Conservation (phyloP, 352 stramenopile species). For the Pythium chondricola region DNA sequence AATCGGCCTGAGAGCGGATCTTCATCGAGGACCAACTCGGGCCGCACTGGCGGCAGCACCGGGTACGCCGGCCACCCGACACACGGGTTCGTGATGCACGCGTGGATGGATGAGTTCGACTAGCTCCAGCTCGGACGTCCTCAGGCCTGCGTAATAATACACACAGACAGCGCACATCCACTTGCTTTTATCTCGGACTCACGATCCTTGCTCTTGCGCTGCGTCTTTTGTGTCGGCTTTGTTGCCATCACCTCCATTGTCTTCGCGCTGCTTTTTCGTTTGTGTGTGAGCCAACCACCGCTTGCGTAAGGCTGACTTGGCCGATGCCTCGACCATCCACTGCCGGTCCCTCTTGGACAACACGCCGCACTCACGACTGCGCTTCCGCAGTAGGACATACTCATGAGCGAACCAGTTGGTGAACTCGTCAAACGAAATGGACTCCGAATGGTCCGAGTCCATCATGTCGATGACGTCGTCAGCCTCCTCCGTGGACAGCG, state of each 20-base stretch:
- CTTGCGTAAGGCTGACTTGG: slow-evolving; percentile 38
- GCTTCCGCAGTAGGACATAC: slow-evolving; percentile 37
- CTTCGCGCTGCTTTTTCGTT: slow-evolving; percentile 6
- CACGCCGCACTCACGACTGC: slow-evolving; percentile 48
- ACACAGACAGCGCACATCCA: no score
- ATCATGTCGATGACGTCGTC: slow-evolving; percentile 78
- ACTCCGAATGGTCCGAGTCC: slow-evolving; percentile 61
- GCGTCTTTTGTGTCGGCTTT: no score
- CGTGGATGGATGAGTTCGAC: slow-evolving; percentile 51
- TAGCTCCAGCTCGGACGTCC: no score
- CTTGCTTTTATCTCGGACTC: no score
- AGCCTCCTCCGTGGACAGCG: slow-evolving; percentile 39
- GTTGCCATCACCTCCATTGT: no score
- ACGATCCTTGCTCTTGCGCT: no score
- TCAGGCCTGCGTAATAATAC: no score
- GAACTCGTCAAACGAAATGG: slow-evolving; percentile 65
- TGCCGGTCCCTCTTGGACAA: slow-evolving; percentile 47
- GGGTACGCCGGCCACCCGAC: slow-evolving; percentile 12
- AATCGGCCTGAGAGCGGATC: background rate
- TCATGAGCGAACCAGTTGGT: slow-evolving; percentile 62
- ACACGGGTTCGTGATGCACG: slow-evolving; percentile 60
- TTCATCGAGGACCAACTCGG: slow-evolving; percentile 5
- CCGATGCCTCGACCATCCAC: slow-evolving; percentile 58
- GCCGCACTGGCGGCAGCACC: background rate
- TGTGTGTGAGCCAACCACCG: slow-evolving; percentile 35